These are phyloP conservation scores for Coemansia sp. DNA, from an alignment of 192 early-diverging fungal species.

Conservation along the genomic window DNA sequence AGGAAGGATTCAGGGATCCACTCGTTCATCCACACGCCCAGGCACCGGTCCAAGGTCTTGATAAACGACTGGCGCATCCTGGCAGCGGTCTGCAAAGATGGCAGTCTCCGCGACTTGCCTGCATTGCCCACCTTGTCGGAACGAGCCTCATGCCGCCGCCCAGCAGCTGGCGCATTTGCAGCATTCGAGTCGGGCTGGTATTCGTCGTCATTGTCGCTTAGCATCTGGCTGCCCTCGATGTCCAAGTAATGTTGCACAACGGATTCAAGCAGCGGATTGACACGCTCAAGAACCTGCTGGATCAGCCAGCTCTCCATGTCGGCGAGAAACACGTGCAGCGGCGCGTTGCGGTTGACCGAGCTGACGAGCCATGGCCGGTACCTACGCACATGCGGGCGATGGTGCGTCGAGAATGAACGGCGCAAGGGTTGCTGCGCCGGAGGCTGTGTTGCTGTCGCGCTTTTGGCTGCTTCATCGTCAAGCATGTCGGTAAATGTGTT, in stretches of 20 bases:
- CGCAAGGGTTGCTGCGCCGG: slow-evolving; percentile 15
- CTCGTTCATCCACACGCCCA: slow-evolving; percentile 45
- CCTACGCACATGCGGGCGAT: slow-evolving; percentile 18
- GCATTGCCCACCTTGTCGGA: too few species aligned
- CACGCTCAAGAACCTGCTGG: slow-evolving; percentile 47
- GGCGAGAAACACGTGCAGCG: slow-evolving; percentile 52
- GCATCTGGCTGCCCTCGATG: slow-evolving; percentile 45
- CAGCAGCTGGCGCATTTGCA: too few species aligned
- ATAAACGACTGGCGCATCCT: slow-evolving; percentile 44
- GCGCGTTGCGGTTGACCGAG: slow-evolving; percentile 42
- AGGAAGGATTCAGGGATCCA: slow-evolving; percentile 49
- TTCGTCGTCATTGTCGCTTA: slow-evolving; percentile 26
- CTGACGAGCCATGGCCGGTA: slow-evolving; percentile 51
- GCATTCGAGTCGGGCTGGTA: too few species aligned
- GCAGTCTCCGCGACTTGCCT: background rate
- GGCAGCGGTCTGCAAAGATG: slow-evolving; percentile 27
- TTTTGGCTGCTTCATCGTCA: background rate
- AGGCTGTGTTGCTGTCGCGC: background rate
- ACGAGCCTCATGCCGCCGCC: too few species aligned
- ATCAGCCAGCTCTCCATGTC: slow-evolving; percentile 56
- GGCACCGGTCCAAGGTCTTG: slow-evolving; percentile 26
- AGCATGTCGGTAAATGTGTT: slow-evolving; percentile 14
- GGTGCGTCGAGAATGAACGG: slow-evolving; percentile 31
- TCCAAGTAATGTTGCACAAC: slow-evolving; percentile 53
- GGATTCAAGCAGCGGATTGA: slow-evolving; percentile 48